Evolutionary conservation across 129 eudicot species (phyloP).

Genomic region (Silybum marianum): DNA sequence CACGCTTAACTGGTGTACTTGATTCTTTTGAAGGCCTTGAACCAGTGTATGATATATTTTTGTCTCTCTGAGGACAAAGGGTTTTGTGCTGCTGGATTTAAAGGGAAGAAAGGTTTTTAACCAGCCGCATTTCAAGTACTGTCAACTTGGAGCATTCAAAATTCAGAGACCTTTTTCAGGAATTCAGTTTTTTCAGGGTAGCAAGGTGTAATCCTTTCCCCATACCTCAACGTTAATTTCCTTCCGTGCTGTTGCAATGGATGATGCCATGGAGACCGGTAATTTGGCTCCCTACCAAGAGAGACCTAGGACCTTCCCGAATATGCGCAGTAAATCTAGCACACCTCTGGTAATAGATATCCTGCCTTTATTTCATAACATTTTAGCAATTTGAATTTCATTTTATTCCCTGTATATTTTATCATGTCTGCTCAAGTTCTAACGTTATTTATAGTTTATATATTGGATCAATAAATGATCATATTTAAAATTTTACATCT

Average conservation of each 20-base stretch:
- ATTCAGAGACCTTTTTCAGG: slow-evolving; percentile 49
- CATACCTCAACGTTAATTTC: slow-evolving; percentile 48
- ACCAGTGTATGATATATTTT: not conserved
- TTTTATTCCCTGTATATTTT: not conserved
- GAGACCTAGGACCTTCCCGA: slow-evolving; percentile 80
- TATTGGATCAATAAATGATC: not conserved
- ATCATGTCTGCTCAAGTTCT: not conserved
- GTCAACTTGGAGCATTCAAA: slow-evolving; percentile 30
- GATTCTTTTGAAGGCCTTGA: slow-evolving; percentile 14
- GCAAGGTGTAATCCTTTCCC: slow-evolving; percentile 47
- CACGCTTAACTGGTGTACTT: not conserved
- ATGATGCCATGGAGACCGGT: slow-evolving; percentile 87
- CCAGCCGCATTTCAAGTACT: not conserved
- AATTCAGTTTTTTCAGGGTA: slow-evolving; percentile 52
- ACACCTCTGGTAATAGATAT: slow-evolving; percentile 68
- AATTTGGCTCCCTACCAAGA: slow-evolving; percentile 75
- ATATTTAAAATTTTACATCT: not conserved
- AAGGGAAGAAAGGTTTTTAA: slow-evolving; percentile 6
- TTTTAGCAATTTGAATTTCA: not conserved
- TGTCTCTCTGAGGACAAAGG: slow-evolving; percentile 1
- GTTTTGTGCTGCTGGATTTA: slow-evolving; percentile 10
- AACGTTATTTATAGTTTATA: not conserved
- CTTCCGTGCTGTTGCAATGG: slow-evolving; percentile 61
- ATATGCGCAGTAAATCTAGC: slow-evolving; percentile 80
- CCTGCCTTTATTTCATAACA: not conserved